Evolutionary conservation across 1,139 yeast genomes (phyloP), one percentile per base, ranked within the genome.

Genomic region (Meyerozyma guilliermondii): DNA sequence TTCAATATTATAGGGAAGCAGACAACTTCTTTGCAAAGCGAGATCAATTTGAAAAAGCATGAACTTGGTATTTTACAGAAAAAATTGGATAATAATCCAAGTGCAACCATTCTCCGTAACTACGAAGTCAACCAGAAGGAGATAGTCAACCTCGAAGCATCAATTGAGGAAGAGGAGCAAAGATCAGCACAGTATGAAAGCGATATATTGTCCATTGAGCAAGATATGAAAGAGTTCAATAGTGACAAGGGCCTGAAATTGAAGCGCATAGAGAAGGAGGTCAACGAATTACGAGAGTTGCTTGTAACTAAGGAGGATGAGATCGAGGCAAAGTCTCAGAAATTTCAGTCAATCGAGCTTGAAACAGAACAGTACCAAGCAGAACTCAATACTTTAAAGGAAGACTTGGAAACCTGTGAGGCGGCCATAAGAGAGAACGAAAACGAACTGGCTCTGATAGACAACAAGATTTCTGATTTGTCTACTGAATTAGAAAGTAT

Each of bases 151-250:
- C 67, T 87, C 13, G 56, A 66, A 14, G 54, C 56, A n/a, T 60
- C 62, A 40, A 72, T 79, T n/a, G 43, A 44, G 1, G 59, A 59
- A 14, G 70, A 74, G 29, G 60, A 68, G 34, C 46, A 53, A 3
- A 58, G 58, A 20, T 50, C 62, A 22, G 41, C 46, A 16, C 50
- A 58, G 36, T 60, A 65, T 46, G 52, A 63, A 35, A 44, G 46
- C 1, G 87, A 82, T 35, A 76, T 87, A n/a, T 49, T 55, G 7
- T 59, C 59, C 6, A 81, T 87, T 43, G 88, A 86, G 55, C 75
- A 69, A 28, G 98, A 94, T 59, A 87, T 89, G 70, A 70, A 73
- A 41, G 98, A 94, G 52, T 91, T 91, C 60, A 80, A 78, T 47
- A 71, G 68, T 43, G 87, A 94, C 59, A 91, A 89, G 52, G 88